These are phyloP conservation scores for Mycena sanguinolenta DNA, from an alignment of 768 basidiomycete genomes.

Conservation along the genomic window DNA sequence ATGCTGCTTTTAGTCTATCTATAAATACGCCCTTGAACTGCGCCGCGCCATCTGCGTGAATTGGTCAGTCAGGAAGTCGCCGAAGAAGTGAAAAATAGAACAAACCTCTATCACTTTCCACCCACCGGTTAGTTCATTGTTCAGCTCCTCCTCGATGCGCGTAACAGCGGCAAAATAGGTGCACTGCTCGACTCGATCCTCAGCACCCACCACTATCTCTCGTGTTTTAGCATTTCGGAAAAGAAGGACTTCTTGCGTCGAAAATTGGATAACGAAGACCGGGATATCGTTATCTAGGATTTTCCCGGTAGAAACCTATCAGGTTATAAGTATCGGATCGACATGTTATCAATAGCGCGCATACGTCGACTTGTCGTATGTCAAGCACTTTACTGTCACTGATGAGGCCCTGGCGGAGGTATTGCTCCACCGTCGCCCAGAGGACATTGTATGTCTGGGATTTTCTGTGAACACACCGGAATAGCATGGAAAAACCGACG, in stretches of 20 bases:
- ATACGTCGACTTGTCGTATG: slow-evolving; percentile 96
- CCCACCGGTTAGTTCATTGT: slow-evolving; percentile 94
- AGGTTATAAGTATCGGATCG: neutral
- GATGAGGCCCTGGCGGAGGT: slow-evolving; percentile 89
- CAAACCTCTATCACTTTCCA: slow-evolving; percentile 98
- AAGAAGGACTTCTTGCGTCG: slow-evolving; percentile 92
- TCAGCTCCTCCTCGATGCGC: slow-evolving; percentile 87
- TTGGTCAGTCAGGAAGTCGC: slow-evolving; percentile 39
- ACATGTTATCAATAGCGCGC: slow-evolving; percentile 43
- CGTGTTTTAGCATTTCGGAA: slow-evolving; percentile 92
- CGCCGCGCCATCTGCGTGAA: slow-evolving; percentile 45
- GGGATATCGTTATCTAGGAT: slow-evolving; percentile 92
- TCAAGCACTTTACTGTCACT: slow-evolving; percentile 96
- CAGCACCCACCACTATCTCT: slow-evolving; percentile 90
- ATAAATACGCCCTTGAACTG: slow-evolving; percentile 48
- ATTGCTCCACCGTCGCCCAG: slow-evolving; percentile 98
- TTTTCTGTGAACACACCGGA: neutral
- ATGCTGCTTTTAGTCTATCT: slow-evolving; percentile 38
- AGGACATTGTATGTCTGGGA: slow-evolving; percentile 94
- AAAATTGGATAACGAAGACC: slow-evolving; percentile 91
- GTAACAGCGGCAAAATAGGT: slow-evolving; percentile 94
- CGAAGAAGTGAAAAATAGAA: slow-evolving; percentile 37
- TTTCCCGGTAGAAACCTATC: slow-evolving; percentile 85
- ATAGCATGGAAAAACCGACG: slow-evolving; percentile 46
- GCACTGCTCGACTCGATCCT: slow-evolving; percentile 93